These are phyloP conservation scores for Teunomyces barrocoloradensis DNA, from an alignment of 805 yeast genomes.

Conservation along the genomic window DNA sequence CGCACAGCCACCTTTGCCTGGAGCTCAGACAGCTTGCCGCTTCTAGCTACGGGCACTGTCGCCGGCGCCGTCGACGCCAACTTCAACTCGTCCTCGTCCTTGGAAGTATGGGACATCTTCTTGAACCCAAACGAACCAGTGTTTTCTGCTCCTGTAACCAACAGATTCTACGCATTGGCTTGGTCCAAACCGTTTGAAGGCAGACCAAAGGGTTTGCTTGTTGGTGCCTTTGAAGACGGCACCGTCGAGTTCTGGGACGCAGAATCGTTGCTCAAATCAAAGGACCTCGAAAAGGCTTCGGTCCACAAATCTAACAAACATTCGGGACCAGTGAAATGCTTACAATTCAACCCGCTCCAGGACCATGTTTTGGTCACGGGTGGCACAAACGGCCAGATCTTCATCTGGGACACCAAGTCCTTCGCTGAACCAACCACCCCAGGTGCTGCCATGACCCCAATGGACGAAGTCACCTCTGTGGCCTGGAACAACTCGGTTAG, in stretches of 20 bases:
- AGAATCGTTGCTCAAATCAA: constrained; percentile 42
- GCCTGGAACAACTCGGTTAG: constrained; percentile 85
- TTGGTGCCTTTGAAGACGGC: constrained; percentile 89
- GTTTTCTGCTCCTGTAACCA: constrained; percentile 33
- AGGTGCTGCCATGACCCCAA: constrained; percentile 75
- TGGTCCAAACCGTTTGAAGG: constrained; percentile 66
- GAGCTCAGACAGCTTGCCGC: constrained; percentile 75
- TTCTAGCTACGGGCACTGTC: constrained; percentile 87
- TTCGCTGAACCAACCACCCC: constrained; percentile 60
- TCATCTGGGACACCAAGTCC: constrained; percentile 82
- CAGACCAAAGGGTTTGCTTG: constrained; percentile 57
- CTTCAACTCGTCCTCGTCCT: constrained; percentile 72
- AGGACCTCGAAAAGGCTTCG: constrained; percentile 40
- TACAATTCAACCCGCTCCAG: constrained; percentile 76
- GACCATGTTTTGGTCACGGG: constrained; percentile 76
- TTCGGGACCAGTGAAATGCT: constrained; percentile 64
- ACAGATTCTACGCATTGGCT: constrained; percentile 68
- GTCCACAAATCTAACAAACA: constrained; percentile 58
- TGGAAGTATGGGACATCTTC: constrained; percentile 77
- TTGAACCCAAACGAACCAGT: constrained; percentile 30
- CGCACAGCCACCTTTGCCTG: constrained; percentile 95
- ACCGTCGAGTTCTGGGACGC: constrained; percentile 76
- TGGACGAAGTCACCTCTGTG: constrained; percentile 75
- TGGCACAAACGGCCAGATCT: constrained; percentile 85
- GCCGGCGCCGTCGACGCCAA: constrained; percentile 93